Conservation (phyloP, 1,284 basidiomycete species). For the Irpex sp. region DNA sequence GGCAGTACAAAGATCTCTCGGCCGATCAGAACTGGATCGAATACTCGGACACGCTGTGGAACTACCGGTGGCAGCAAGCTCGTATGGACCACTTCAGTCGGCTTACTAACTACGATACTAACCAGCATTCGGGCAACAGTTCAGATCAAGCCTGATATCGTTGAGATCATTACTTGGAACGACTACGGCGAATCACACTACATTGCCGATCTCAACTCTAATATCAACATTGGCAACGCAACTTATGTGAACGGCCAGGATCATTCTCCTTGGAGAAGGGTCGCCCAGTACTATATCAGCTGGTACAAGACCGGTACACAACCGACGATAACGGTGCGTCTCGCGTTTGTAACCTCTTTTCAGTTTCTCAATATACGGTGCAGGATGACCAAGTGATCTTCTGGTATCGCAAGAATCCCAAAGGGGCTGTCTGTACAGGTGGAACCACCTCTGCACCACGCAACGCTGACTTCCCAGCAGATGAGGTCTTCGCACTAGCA, state of each 20-base stretch:
- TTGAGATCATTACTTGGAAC: constrained; percentile 17
- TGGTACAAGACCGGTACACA: constrained; percentile 28
- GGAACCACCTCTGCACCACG: constrained; percentile 25
- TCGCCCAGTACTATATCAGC: constrained; percentile 31
- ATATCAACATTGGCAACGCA: constrained; percentile 8
- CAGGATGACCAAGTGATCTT: constrained; percentile 30
- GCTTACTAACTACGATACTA: not conserved
- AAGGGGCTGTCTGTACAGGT: constrained; percentile 23
- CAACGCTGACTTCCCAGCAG: constrained; percentile 27
- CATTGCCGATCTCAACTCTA: constrained; percentile 1
- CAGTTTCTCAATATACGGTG: not conserved
- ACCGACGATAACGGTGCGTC: constrained; percentile 25
- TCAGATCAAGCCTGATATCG: constrained; percentile 10
- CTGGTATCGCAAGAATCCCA: constrained; percentile 32
- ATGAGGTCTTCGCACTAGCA: constrained; percentile 30
- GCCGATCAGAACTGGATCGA: constrained; percentile 32
- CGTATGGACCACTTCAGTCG: constrained; percentile 20
- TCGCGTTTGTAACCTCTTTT: not conserved
- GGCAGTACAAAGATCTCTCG: constrained; percentile 35
- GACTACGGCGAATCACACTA: constrained; percentile 18
- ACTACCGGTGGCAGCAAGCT: constrained; percentile 28
- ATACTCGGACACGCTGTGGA: constrained; percentile 31
- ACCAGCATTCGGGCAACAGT: constrained; percentile 28
- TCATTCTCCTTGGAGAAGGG: constrained; percentile 24
- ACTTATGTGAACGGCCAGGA: constrained; percentile 15